Conservation (phyloP, 371 early-diverging fungal species). For the Blakeslea trispora region DNA sequence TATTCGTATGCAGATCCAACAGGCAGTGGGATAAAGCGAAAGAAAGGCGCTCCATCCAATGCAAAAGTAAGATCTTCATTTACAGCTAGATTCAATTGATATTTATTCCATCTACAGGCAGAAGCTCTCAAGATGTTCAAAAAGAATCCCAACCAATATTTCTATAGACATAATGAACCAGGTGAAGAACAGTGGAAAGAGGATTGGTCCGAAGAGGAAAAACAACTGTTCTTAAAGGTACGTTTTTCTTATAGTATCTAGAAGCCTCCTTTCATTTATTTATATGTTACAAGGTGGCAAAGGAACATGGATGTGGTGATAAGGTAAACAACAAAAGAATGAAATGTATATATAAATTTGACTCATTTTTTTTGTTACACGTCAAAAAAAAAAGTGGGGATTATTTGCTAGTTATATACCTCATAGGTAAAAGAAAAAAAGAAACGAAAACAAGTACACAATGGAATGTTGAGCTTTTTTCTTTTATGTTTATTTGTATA, state of each 20-base stretch:
- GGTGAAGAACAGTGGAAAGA: slow-evolving; percentile 75
- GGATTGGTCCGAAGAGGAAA: slow-evolving; percentile 73
- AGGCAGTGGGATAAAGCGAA: slow-evolving; percentile 45
- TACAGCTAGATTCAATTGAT: background rate
- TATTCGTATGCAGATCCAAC: slow-evolving; percentile 67
- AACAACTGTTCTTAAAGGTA: slow-evolving; percentile 55
- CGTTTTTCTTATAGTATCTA: slow-evolving; percentile 1
- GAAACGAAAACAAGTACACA: no score
- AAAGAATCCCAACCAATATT: slow-evolving; percentile 76
- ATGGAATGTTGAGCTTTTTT: background rate
- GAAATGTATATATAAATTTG: background rate
- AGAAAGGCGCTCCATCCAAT: slow-evolving; percentile 25
- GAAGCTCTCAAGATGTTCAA: slow-evolving; percentile 67
- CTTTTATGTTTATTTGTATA: background rate
- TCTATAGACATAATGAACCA: slow-evolving; percentile 75
- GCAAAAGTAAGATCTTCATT: slow-evolving; percentile 32
- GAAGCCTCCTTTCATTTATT: slow-evolving; percentile 1
- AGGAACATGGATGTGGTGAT: slow-evolving; percentile 61
- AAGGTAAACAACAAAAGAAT: slow-evolving; percentile 34
- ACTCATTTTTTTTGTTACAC: slow-evolving; percentile 3
- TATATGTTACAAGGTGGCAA: slow-evolving; percentile 33
- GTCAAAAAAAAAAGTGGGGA: slow-evolving; percentile 58
- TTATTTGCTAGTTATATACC: slow-evolving; percentile 74
- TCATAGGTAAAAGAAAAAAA: slow-evolving; percentile 54
- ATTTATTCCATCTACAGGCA: slow-evolving; percentile 15